Percentiles rank a stretch among this genome's conserved stretches.
phyloP scores from a whole-genome alignment of 805 yeast species.

The Suhomyces emberorum region DNA sequence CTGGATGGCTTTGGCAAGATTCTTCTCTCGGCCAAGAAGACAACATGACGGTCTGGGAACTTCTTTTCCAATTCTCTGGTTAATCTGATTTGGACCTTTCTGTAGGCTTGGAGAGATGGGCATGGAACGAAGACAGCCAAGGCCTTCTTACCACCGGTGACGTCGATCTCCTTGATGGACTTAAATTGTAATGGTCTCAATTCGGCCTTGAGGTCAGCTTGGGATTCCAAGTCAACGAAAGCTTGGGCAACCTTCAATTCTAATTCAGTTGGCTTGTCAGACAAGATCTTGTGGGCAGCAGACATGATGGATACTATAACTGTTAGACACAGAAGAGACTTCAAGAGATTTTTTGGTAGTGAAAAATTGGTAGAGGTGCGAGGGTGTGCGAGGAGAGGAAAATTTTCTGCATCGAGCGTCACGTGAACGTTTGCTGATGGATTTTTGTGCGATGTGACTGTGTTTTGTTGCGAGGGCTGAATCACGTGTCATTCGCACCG shows the following conservation, averaged over 20 bases:
- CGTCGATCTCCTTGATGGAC: slow-evolving; percentile 97
- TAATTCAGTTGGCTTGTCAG: slow-evolving; percentile 95
- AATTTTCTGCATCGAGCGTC: slow-evolving; percentile 2
- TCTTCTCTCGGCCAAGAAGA: slow-evolving; percentile 99
- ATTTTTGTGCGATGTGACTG: slow-evolving; percentile 15
- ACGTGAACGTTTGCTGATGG: slow-evolving; percentile 11
- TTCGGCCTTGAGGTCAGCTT: slow-evolving; percentile 95
- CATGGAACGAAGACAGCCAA: slow-evolving; percentile 97
- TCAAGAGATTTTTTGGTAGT: not conserved
- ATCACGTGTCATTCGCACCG: no score
- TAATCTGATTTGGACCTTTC: slow-evolving; percentile 94
- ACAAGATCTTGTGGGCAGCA: slow-evolving; percentile 93
- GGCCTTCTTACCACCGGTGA: slow-evolving; percentile 97
- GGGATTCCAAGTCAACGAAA: slow-evolving; percentile 92
- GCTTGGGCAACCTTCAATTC: slow-evolving; percentile 99
- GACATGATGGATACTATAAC: slow-evolving; percentile 58
- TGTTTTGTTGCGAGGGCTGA: slow-evolving; percentile 5
- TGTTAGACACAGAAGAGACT: not conserved
- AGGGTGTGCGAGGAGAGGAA: not conserved
- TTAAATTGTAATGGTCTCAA: slow-evolving; percentile 98
- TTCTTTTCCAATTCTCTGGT: slow-evolving; percentile 99
- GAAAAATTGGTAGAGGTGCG: not conserved
- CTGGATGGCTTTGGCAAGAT: slow-evolving; percentile 99
- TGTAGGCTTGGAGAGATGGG: slow-evolving; percentile 88
- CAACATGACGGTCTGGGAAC: slow-evolving; percentile 99